These are phyloP conservation scores for Wickerhamomyces bovis DNA, from an alignment of 805 yeast genomes.

Conservation along the genomic window DNA sequence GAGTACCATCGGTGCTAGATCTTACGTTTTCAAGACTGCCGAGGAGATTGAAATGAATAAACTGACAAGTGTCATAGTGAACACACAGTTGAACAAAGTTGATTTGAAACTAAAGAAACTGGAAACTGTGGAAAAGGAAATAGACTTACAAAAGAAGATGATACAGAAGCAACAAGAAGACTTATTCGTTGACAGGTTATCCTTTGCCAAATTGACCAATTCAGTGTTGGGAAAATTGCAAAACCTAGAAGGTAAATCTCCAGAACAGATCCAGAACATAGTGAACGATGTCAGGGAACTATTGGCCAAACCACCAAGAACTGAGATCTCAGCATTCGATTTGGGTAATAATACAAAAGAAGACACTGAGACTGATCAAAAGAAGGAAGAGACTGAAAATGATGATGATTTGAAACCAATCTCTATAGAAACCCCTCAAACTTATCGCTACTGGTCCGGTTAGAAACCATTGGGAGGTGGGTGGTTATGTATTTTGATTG, in stretches of 20 bases:
- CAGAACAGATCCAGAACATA: conserved; percentile 9
- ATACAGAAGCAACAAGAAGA: conserved; percentile 62
- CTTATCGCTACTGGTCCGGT: conserved; percentile 64
- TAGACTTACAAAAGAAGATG: conserved; percentile 57
- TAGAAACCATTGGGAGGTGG: background rate
- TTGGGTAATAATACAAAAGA: conserved; percentile 14
- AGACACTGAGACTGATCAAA: conserved; percentile 9
- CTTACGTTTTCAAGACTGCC: conserved; percentile 71
- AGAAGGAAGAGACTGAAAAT: conserved; percentile 11
- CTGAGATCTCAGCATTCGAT: conserved; percentile 22
- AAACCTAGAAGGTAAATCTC: conserved; percentile 27
- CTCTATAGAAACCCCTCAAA: conserved; percentile 54
- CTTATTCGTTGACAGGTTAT: conserved; percentile 55
- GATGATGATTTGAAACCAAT: conserved; percentile 45
- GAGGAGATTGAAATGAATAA: conserved; percentile 76
- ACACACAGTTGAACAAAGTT: conserved; percentile 56
- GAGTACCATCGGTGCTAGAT: conserved; percentile 71
- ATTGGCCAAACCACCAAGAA: conserved; percentile 26
- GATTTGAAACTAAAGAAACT: conserved; percentile 58
- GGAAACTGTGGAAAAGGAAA: conserved; percentile 54
- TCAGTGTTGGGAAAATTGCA: conserved; percentile 42
- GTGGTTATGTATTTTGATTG: background rate
- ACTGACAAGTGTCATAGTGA: conserved; percentile 49
- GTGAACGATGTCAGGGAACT: conserved; percentile 22
- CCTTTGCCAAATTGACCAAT: conserved; percentile 56